Evolutionary conservation across 1,284 basidiomycete species (phyloP).

Genomic region (Leccinum griseonigrum): DNA sequence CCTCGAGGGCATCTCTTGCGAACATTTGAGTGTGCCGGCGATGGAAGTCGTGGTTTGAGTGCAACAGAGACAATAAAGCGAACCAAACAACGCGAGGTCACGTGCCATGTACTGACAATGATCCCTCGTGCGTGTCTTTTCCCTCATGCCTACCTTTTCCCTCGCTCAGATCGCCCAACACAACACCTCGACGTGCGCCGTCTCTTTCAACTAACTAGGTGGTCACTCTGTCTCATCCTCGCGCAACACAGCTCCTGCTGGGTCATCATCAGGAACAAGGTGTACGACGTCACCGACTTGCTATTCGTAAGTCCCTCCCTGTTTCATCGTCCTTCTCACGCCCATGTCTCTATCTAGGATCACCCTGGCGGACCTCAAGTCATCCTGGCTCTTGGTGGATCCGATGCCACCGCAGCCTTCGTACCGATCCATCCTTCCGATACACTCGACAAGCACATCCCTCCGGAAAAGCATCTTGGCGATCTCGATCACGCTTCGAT

Average conservation of each 20-base stretch:
- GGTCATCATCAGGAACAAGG: constrained; percentile 79
- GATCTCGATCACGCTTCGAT: constrained; percentile 56
- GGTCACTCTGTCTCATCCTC: neutral
- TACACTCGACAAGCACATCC: constrained; percentile 67
- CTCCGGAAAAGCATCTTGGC: constrained; percentile 69
- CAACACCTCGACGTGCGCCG: constrained; percentile 47
- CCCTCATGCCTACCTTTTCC: constrained; percentile 35
- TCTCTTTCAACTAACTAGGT: neutral
- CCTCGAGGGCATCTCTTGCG: constrained; percentile 54
- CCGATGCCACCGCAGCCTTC: constrained; percentile 73
- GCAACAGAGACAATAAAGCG: constrained; percentile 37
- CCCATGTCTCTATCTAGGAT: constrained; percentile 43
- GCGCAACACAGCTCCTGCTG: constrained; percentile 65
- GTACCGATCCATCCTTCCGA: constrained; percentile 74
- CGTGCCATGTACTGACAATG: constrained; percentile 32
- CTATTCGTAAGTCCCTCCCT: constrained; percentile 47
- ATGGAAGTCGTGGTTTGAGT: constrained; percentile 42
- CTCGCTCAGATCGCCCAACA: constrained; percentile 51
- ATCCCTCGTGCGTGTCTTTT: neutral
- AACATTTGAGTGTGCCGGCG: constrained; percentile 36
- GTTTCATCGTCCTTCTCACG: neutral
- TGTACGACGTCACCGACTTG: constrained; percentile 87
- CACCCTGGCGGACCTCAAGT: constrained; percentile 82
- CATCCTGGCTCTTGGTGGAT: constrained; percentile 77
- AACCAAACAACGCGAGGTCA: constrained; percentile 54